Evolutionary conservation across 805 yeast genomes (phyloP), one percentile per base, ranked within the genome.

Genomic region (Pichia paraexigua): DNA sequence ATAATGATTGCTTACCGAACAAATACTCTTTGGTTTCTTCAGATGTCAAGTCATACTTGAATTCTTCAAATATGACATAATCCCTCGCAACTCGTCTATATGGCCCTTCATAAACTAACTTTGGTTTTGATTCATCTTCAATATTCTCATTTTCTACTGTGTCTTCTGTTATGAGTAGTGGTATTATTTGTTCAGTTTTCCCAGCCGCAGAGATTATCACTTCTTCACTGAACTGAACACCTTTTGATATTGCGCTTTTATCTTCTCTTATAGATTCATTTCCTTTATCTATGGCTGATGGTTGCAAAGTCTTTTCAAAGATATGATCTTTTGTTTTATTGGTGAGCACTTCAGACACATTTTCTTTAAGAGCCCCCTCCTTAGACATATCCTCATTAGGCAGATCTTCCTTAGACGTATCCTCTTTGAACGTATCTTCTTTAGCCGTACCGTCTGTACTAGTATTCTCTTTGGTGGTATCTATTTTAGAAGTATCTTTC

Each of bases 101-200:
- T 1, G 95, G 95, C 0, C 95, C 95, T 63, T 82, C 83, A 58
- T 73, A 80, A 0, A 71, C 54, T 9, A 50, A 44, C 25, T 50
- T 39, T 18, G 22, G 32, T 24, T 28, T 32, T 27, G 30, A 6
- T 11, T 27, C 30, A 27, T 11, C 30, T 27, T 2, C 45, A 22
- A 8, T 25, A 25, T 41, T 27, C 17, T 25, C 42, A 7, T 20
- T 37, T 28, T 45, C 39, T 27, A 32, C 28, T 8, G 32, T 25
- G 6, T 35, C 11, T n/a, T 35, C 39, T 17, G 39, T 5, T 7
- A 1, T n/a, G 3, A n/a, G 2, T 8, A 35, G n/a, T 35, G 39
- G 43, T 7, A 30, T 7, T 8, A 20, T 15, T 25, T 40, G n/a
- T 28, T 35, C 43, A 15, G 45, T 32, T 18, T 43, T 46, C 5